Evolutionary conservation across 805 yeast species (phyloP).

Genomic region (Pichia californica): DNA sequence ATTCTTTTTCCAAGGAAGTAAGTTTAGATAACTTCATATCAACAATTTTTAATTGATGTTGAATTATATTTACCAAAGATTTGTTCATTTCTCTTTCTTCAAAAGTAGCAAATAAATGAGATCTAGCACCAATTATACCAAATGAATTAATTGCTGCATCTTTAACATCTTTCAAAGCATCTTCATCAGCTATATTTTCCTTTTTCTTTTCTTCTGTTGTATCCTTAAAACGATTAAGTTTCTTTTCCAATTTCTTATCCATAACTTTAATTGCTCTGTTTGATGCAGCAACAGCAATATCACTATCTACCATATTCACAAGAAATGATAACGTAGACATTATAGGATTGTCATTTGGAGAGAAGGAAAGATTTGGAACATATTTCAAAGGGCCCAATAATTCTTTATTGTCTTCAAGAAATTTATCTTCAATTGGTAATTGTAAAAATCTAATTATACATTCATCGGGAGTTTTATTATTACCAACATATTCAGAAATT

Average conservation of each 20-base stretch:
- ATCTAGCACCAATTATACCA: slow-evolving; percentile 70
- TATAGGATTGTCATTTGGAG: slow-evolving; percentile 87
- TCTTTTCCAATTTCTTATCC: slow-evolving; percentile 37
- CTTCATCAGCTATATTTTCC: neutral
- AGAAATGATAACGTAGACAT: slow-evolving; percentile 87
- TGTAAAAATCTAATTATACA: slow-evolving; percentile 75
- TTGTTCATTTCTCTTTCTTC: slow-evolving; percentile 75
- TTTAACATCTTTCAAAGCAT: slow-evolving; percentile 32
- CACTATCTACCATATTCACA: slow-evolving; percentile 78
- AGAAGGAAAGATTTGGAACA: slow-evolving; percentile 78
- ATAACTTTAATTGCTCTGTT: slow-evolving; percentile 47
- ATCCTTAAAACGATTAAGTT: slow-evolving; percentile 28
- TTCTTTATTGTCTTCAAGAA: slow-evolving; percentile 39
- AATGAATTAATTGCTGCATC: slow-evolving; percentile 67
- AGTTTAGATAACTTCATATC: slow-evolving; percentile 58
- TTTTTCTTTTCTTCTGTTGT: slow-evolving; percentile 1
- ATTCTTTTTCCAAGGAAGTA: slow-evolving; percentile 54
- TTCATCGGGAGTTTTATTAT: slow-evolving; percentile 60
- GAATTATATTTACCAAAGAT: slow-evolving; percentile 49
- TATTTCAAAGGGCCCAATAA: slow-evolving; percentile 70
- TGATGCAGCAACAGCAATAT: slow-evolving; percentile 79
- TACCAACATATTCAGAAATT: slow-evolving; percentile 60
- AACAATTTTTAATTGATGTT: slow-evolving; percentile 56
- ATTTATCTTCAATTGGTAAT: slow-evolving; percentile 76
- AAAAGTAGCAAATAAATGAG: slow-evolving; percentile 71